phyloP scores from a whole-genome alignment of 495 filamentous ascomycete species.

The Amphirosellinia nigrospora region DNA sequence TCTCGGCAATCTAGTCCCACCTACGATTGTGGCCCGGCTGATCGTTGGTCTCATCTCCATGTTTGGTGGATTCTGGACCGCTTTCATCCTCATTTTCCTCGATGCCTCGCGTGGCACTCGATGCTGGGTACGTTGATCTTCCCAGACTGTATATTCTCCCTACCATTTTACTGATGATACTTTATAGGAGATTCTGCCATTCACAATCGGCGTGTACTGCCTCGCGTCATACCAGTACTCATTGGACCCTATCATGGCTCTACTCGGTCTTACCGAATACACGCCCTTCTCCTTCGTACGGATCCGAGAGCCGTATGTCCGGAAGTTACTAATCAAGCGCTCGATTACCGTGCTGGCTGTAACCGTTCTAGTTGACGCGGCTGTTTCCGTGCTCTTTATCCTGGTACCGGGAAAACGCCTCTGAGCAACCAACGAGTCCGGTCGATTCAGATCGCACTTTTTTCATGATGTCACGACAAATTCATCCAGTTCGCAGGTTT shows the following conservation, averaged over 20 bases:
- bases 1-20: slow-evolving; percentile 89
- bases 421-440: slow-evolving; percentile 44
- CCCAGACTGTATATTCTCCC: not conserved
- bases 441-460: not conserved
- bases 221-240: slow-evolving; percentile 92
- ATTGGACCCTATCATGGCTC: slow-evolving; percentile 87
- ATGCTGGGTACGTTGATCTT: slow-evolving; percentile 72
- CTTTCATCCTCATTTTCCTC: slow-evolving; percentile 90
- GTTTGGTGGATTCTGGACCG: slow-evolving; percentile 92
- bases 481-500: slow-evolving; percentile 14
- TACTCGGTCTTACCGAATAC: slow-evolving; percentile 92
- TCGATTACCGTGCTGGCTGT: slow-evolving; percentile 75
- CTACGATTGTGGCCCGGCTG: slow-evolving; percentile 81
- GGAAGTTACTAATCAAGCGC: slow-evolving; percentile 79
- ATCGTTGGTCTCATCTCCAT: slow-evolving; percentile 85
- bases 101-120: slow-evolving; percentile 74
- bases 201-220: slow-evolving; percentile 86
- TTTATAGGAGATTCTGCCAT: slow-evolving; percentile 84
- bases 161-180: slow-evolving; percentile 32
- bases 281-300: slow-evolving; percentile 88
- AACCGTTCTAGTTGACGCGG: slow-evolving; percentile 75
- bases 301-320: slow-evolving; percentile 87
- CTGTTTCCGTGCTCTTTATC: slow-evolving; percentile 81
- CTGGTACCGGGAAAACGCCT: slow-evolving; percentile 91
- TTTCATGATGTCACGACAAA: slow-evolving; percentile 38